Conservation (phyloP, 345 rosid species). For the Syzygium aqueum region DNA sequence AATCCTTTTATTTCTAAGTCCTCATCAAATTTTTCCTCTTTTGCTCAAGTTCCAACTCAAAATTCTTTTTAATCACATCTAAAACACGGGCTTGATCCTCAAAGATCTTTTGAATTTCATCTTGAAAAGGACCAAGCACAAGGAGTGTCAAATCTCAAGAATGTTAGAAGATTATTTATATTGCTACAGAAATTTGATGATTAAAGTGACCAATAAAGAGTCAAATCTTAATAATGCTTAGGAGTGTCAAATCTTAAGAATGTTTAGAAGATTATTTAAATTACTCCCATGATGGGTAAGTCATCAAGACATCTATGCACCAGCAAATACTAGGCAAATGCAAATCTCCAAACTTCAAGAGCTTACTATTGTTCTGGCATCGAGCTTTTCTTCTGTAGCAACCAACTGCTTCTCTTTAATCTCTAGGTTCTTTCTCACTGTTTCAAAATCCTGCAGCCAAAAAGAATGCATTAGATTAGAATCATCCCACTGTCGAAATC, state of each 20-base stretch:
- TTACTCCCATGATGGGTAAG: not conserved
- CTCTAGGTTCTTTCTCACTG: constrained; percentile 45
- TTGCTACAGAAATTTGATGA: not conserved
- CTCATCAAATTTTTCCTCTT: constrained; percentile 71
- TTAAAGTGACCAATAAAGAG: not conserved
- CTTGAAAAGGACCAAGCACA: constrained; percentile 18
- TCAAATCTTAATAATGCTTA: too few species aligned
- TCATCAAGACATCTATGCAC: not conserved
- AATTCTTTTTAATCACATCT: constrained; percentile 56
- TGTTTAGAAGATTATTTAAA: not conserved
- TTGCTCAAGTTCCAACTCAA: constrained; percentile 69
- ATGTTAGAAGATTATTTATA: not conserved
- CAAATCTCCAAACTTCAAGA: not conserved
- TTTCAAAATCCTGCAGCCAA: constrained; percentile 50
- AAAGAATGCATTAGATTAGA: constrained; percentile 2
- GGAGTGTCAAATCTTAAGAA: too few species aligned
- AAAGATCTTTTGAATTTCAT: constrained; percentile 63
- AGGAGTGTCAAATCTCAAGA: not conserved
- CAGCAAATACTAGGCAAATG: not conserved
- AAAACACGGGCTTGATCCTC: constrained; percentile 71
- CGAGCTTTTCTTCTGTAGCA: constrained; percentile 60
- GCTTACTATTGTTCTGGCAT: constrained; percentile 71
- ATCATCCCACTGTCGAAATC: not conserved
- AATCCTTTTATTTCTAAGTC: constrained; percentile 53
- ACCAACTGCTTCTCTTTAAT: constrained; percentile 53